Evolutionary conservation across 139 green algal genomes (phyloP), one percentile per base, ranked within the genome.

Genomic region (Micractinium sp.): DNA sequence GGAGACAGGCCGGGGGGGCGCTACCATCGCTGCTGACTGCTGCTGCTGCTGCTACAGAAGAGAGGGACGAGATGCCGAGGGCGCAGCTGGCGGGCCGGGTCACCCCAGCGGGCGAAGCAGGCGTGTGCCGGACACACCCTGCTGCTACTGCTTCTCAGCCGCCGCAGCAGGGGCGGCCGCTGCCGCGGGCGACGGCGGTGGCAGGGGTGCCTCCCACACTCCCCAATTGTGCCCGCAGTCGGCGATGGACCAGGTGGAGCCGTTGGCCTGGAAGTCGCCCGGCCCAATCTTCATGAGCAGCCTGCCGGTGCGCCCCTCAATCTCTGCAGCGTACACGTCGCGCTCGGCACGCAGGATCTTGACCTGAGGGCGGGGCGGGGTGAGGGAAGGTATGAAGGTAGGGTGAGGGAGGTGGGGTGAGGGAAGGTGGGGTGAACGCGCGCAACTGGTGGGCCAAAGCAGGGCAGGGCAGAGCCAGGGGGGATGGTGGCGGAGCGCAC

Each of bases 241-340:
- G 33, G 85, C 89, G 86, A 92, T 90, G 39, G 61, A 18, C 69
- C 85, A 92, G 22, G 27, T 29, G 60, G 41, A 23, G 66, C 69
- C 83, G 76, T 95, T 93, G 29, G 97, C 96, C 0, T 91, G 94
- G 94, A 95, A 91, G 76, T 93, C 91, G 63, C 91, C 88, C 14
- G 91, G 91, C 14, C 91, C 91, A 35, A 93, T 81, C 92, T 97
- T 97, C 88, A 97, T 93, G 7, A 93, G 90, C 25, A 97, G 85
- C 86, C 94, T 94, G 83, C 96, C 33, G 33, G 69, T 35, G 2
- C 20, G 27, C 36, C 77, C 96, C 87, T 99, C 95, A 66, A 99
- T 96, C 60, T 93, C 93, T 1, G 95, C 95, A 35, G 95, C 95
- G 85, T 99, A 99, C 86, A 97, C 90, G 75, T 97, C 95, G 7